Percentiles rank a stretch among this genome's conserved stretches.
Conservation (phyloP, 768 basidiomycete genomes). For the Suillus placidus region DNA sequence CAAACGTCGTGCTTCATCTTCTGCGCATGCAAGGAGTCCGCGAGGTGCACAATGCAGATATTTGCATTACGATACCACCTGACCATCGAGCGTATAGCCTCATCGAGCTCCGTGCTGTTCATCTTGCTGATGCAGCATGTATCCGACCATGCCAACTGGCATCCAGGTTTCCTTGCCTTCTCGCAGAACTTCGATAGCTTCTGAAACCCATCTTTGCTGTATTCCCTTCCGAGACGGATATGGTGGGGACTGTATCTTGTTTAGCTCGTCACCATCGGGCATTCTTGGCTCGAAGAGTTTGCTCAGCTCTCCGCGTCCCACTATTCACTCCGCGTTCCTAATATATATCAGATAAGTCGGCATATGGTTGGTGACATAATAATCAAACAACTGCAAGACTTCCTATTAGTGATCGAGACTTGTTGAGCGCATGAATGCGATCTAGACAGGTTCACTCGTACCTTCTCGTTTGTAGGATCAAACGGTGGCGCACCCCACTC, state of each 20-base stretch:
- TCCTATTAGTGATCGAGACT: background rate
- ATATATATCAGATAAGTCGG: background rate
- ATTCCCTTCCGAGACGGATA: conserved; percentile 13
- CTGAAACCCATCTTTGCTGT: background rate
- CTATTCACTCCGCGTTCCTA: background rate
- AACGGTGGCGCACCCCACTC: background rate
- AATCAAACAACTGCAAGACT: background rate
- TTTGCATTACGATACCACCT: conserved; percentile 18
- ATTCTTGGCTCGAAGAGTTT: background rate
- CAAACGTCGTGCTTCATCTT: conserved; percentile 12
- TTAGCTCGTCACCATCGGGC: background rate
- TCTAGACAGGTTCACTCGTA: background rate
- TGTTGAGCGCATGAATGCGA: background rate
- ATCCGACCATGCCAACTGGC: conserved; percentile 13
- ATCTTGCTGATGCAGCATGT: conserved; percentile 18
- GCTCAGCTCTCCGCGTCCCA: background rate
- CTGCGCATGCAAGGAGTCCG: background rate
- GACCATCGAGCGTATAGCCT: conserved; percentile 21
- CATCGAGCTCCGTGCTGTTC: conserved; percentile 17
- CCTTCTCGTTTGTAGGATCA: conserved; percentile 1
- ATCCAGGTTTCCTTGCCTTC: conserved; percentile 3
- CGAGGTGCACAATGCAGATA: conserved; percentile 17
- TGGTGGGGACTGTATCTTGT: conserved; percentile 4
- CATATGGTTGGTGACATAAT: background rate
- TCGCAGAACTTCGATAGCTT: conserved; percentile 9